Evolutionary conservation across 1,284 basidiomycete species (phyloP).

Genomic region (Austroboletus niveus): DNA sequence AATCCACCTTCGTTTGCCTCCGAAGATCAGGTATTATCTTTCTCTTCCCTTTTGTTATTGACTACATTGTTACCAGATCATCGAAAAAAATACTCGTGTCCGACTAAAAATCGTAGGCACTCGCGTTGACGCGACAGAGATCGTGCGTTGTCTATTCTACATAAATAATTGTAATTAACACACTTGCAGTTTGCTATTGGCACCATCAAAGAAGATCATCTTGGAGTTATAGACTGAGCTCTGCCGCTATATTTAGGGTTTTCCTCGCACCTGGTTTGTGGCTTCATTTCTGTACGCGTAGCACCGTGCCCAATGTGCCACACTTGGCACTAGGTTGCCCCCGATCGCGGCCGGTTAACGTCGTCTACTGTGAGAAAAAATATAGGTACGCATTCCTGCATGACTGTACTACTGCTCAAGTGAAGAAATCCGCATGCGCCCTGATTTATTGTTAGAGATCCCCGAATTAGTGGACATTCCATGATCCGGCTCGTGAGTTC

Average conservation of each 20-base stretch:
- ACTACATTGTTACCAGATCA: slow-evolving; percentile 51
- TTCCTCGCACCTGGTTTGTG: slow-evolving; percentile 3
- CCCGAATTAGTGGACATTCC: no score
- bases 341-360: not conserved
- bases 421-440: not conserved
- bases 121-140: slow-evolving; percentile 95
- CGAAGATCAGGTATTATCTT: slow-evolving; percentile 71
- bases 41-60: not conserved
- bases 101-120: slow-evolving; percentile 97
- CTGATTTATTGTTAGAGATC: not conserved
- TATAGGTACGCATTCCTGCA: not conserved
- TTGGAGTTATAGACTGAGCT: slow-evolving; percentile 74
- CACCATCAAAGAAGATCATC: slow-evolving; percentile 92
- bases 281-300: not conserved
- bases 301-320: not conserved
- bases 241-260: not conserved
- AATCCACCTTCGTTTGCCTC: slow-evolving; percentile 91
- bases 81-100: slow-evolving; percentile 91
- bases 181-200: slow-evolving; percentile 80
- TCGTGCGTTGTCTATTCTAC: slow-evolving; percentile 57
- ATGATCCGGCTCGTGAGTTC: no score
- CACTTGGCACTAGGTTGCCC: not conserved
- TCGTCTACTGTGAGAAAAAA: not conserved
- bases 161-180: not conserved
- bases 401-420: not conserved